A percentile compares a stretch with the other conserved stretches of the same genome.
Evolutionary conservation across 2,329 filamentous ascomycete species (phyloP).

Genomic region (Sphaerulina vaccinii): DNA sequence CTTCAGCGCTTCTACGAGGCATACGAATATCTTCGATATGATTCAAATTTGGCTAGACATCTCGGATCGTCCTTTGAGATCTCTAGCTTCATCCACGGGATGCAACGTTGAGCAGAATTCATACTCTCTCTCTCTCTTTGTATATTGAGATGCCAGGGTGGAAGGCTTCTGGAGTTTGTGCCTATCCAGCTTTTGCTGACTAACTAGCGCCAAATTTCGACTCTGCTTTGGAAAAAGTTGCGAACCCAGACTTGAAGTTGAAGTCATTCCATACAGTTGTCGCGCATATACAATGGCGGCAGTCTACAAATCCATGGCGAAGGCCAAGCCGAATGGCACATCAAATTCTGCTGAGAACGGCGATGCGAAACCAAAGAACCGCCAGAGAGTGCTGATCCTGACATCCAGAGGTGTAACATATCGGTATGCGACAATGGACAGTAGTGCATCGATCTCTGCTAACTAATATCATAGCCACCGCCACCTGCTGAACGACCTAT

Average conservation of each 20-base stretch:
- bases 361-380: slow-evolving; percentile 41
- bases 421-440: slow-evolving; percentile 51
- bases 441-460: neutral
- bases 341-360: slow-evolving; percentile 31
- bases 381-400: slow-evolving; percentile 75
- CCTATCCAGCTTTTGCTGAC: too few species aligned
- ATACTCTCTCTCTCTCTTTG: too few species aligned
- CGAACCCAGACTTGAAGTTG: neutral
- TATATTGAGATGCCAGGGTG: too few species aligned
- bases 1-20: too few species aligned
- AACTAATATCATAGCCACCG: slow-evolving; percentile 64
- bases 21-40: too few species aligned
- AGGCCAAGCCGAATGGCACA: slow-evolving; percentile 39
- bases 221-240: neutral
- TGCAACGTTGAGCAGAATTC: too few species aligned
- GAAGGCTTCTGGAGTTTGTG: too few species aligned
- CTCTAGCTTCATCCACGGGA: too few species aligned
- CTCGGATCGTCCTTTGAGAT: too few species aligned
- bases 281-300: slow-evolving; percentile 48
- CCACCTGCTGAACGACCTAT: slow-evolving; percentile 86
- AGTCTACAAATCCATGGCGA: slow-evolving; percentile 57
- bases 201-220: too few species aligned
- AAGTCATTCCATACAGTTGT: neutral
- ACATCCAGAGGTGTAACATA: slow-evolving; percentile 91
- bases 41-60: too few species aligned